Evolutionary conservation across 257 asterid species (phyloP), one percentile per base, ranked within the genome.

Genomic region (Schizonepeta tenuifolia): DNA sequence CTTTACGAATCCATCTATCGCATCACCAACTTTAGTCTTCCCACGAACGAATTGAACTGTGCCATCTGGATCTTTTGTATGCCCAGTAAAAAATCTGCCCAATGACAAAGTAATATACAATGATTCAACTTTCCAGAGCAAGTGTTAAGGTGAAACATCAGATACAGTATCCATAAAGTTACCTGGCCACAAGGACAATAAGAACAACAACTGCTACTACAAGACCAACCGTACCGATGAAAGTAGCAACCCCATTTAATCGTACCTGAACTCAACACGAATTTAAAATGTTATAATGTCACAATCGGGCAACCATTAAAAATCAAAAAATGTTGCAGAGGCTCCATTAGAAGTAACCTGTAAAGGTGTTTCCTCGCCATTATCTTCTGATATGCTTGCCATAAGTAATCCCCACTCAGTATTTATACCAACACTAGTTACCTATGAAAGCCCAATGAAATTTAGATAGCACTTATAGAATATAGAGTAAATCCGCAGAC

Each of bases 311-410:
- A 65, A 46, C 31, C 49, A 67, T 22, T 64, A n/a, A 69, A 31
- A 69, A 65, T 35, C 41, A 5, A 44, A 2, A 26, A 54, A 62
- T 40, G 68, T 67, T 74, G 3, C 56, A 59, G 36, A 57, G 46
- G 68, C 73, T 21, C 62, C 56, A 77, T 18, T 18, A 57, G 64
- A 62, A 28, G 21, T 55, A 60, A 93, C 99, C 98, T 94, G 99
- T 76, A 94, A 79, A 13, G 99, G 98, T 63, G 98, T 94, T 86
- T 94, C 99, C 84, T 94, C 97, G 44, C 95, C 97, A 82, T 88
- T 94, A 80, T 94, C 99, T 77, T 94, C 99, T 8, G 97, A 86
- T 72, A 94, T 89, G 75, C 98, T 91, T 14, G 99, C 96, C 99
- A 94, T 94, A 44, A 94, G 87, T 71, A 91, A 73, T 66, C 99